Evolutionary conservation across 2,329 filamentous ascomycete species (phyloP).

Genomic region (Talaromyces sp.): DNA sequence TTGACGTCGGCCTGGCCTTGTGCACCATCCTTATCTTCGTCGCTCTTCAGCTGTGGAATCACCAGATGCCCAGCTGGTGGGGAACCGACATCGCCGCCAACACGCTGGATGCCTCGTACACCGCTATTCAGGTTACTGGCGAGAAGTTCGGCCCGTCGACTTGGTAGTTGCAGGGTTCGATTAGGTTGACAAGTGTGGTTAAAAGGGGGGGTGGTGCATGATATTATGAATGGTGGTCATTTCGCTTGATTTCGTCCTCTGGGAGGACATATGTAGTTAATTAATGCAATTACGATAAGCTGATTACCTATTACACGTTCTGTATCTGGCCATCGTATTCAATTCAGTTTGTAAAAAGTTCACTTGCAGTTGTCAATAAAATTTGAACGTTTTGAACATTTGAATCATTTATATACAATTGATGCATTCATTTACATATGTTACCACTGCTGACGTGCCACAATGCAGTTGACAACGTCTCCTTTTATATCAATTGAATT

Average conservation of each 20-base stretch:
- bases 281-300: not conserved
- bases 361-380: not conserved
- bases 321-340: not conserved
- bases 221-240: not conserved
- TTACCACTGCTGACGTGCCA: too few relatives aligned
- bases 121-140: conserved; percentile 54
- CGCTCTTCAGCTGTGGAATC: conserved; percentile 56
- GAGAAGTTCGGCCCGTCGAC: conserved; percentile 54
- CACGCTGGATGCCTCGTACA: conserved; percentile 58
- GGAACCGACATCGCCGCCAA: conserved; percentile 54
- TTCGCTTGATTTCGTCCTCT: not conserved
- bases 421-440: too few relatives aligned
- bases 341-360: not conserved
- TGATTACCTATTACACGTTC: not conserved
- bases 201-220: not conserved
- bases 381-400: too few relatives aligned
- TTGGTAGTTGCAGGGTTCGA: conserved; percentile 2
- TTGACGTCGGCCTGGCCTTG: conserved; percentile 63
- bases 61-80: conserved; percentile 59
- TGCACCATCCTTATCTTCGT: conserved; percentile 66
- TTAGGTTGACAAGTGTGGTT: not conserved
- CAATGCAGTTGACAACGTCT: too few relatives aligned
- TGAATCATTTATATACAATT: not conserved
- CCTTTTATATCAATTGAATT: too few relatives aligned
- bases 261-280: not conserved